phyloP scores from a whole-genome alignment of 2,329 filamentous ascomycete species.

The Neurospora crassa region DNA sequence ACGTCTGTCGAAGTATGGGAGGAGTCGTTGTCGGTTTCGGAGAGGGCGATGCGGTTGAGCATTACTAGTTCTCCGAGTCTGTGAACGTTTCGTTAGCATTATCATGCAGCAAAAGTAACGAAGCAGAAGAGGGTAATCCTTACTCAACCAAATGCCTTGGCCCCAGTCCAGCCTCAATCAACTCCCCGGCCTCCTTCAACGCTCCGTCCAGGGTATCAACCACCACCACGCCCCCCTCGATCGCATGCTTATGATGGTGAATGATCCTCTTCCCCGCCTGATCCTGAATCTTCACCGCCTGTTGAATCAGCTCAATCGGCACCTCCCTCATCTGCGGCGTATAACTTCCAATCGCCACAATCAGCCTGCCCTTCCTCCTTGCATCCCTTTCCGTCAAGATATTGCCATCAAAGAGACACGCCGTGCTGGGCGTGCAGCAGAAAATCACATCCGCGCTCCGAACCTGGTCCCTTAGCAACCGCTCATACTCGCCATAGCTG shows the following conservation, averaged over 20 bases:
- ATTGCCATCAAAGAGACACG: constrained; percentile 63
- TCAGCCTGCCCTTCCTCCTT: constrained; percentile 58
- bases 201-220: constrained; percentile 73
- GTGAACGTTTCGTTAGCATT: neutral
- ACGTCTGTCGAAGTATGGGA: neutral
- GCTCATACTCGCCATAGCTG: constrained; percentile 55
- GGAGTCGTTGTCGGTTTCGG: constrained; percentile 15
- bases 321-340: constrained; percentile 72
- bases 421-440: constrained; percentile 71
- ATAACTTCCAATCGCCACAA: constrained; percentile 63
- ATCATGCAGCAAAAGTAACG: neutral
- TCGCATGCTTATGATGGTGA: constrained; percentile 58
- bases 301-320: constrained; percentile 63
- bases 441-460: constrained; percentile 71
- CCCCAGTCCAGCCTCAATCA: constrained; percentile 66
- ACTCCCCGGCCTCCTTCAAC: constrained; percentile 75
- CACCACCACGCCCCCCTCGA: constrained; percentile 56
- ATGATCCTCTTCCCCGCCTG: constrained; percentile 31
- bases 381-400: constrained; percentile 66
- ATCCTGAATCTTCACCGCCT: constrained; percentile 42
- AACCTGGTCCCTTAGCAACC: constrained; percentile 63
- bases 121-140: constrained; percentile 19
- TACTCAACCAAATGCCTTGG: constrained; percentile 73
- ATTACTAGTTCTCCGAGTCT: constrained; percentile 70
- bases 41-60: constrained; percentile 37